Conservation (phyloP, 192 early-diverging fungal species). For the Backusella luteola region DNA sequence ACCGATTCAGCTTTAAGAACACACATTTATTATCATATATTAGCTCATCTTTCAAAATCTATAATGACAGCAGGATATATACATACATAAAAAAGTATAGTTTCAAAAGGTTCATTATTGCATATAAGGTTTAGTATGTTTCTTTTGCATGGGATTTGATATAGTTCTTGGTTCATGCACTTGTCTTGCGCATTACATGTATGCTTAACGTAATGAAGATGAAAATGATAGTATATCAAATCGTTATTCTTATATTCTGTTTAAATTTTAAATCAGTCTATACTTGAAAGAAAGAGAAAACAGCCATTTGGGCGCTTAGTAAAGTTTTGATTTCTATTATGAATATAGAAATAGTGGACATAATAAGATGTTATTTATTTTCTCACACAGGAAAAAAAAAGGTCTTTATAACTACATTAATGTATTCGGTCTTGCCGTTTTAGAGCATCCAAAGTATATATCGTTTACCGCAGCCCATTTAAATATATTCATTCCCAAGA, state of each 20-base stretch:
- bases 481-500: not conserved
- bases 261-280: not conserved
- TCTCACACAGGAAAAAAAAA: not conserved
- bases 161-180: not conserved
- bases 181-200: not conserved
- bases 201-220: not conserved
- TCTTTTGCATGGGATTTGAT: not conserved
- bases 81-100: not conserved
- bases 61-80: not conserved
- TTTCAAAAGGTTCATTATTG: not conserved
- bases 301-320: not conserved
- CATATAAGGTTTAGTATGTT: not conserved
- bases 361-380: not conserved
- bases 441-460: not conserved
- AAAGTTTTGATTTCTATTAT: not conserved
- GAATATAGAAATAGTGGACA: conserved; percentile 2
- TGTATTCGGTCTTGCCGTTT: not conserved
- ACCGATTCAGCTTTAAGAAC: not conserved
- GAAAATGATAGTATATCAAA: not conserved
- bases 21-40: not conserved
- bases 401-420: not conserved
- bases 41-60: too few relatives aligned
- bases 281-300: not conserved
- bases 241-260: not conserved
- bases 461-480: not conserved